Conservation (phyloP, 129 eudicot species). For the Oenanthe sinensis region DNA sequence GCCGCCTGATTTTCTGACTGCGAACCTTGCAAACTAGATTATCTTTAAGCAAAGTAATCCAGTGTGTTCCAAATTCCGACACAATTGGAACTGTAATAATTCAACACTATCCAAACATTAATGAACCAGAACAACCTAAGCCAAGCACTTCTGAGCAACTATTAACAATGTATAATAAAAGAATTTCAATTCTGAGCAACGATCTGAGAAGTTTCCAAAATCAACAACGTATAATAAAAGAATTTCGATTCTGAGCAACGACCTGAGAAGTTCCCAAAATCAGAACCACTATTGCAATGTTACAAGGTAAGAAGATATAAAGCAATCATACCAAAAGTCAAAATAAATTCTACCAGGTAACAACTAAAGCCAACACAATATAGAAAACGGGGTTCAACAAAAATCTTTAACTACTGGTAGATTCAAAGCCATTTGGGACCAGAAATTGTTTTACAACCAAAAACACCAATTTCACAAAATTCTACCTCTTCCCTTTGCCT, state of each 20-base stretch:
- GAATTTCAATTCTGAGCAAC: neutral
- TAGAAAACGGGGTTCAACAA: neutral
- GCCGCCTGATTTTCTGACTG: neutral
- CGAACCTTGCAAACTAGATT: neutral
- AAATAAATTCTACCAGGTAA: neutral
- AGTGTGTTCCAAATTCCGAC: neutral
- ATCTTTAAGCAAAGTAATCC: neutral
- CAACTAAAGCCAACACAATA: neutral
- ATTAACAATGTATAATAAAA: neutral
- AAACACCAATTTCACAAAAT: constrained; percentile 6
- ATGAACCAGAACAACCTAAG: neutral
- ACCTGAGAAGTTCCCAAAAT: neutral
- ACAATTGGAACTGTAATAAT: neutral
- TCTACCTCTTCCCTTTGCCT: neutral
- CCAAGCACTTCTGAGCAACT: neutral
- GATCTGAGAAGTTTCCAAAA: neutral
- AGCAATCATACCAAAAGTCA: neutral
- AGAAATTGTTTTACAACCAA: constrained; percentile 8
- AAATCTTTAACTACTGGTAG: neutral
- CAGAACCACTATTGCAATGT: neutral
- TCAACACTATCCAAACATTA: neutral
- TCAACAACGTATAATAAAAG: neutral
- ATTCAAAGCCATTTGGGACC: constrained; percentile 1
- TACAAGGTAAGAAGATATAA: neutral
- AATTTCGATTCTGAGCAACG: neutral